Base-by-base conservation (phyloP, 768 basidiomycete species). In the Leucocoprinus birnbaumii region DNA sequence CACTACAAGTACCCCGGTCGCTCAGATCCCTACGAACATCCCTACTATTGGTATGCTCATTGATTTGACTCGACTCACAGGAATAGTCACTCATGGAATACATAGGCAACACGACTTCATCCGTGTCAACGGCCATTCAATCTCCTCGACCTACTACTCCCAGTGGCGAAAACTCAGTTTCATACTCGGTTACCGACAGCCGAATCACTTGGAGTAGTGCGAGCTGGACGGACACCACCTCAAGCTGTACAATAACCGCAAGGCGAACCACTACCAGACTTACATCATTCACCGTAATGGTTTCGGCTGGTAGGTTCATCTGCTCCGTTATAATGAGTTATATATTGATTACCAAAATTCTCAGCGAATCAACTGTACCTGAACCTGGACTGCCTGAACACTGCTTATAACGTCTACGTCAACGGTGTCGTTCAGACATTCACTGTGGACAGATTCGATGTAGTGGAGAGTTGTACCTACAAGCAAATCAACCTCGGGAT, bases 201-300 rank as follows among this genome's bases (percentile, higher is more conserved):
- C 47, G 45, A 37, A 40, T 54, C 22, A 54, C 53, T 9, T 54
- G 53, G 53, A 38, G 22, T 26, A 37, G 44, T 16, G 22, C 44
- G 16, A 44, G 53, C 2, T 54, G 53, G 53, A 19, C 9, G 13
- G 19, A 11, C 16, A 14, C 8, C n/a, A 31, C 38, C n/a, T 52
- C 51, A 7, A 43, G 31, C 16, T 52, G 51, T 27, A 19, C 41
- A 10, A 34, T 3, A n/a, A 52, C 9, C 18, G 42, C 53, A 13
- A 54, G 10, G 35, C 53, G 53, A 16, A 54, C 53, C 9, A 42
- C 24, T 11, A 48, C 38, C 16, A 14, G 37, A 2, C 9, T 16
- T n/a, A 16, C 47, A 34, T 54, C 53, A 9, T 54, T 54, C 38
- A 54, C 53, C n/a, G 22, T 54, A 24, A 47, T 54, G 9, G 53